Evolutionary conservation across 257 asterid species (phyloP).

Genomic region (Solanum tarapatanum): DNA sequence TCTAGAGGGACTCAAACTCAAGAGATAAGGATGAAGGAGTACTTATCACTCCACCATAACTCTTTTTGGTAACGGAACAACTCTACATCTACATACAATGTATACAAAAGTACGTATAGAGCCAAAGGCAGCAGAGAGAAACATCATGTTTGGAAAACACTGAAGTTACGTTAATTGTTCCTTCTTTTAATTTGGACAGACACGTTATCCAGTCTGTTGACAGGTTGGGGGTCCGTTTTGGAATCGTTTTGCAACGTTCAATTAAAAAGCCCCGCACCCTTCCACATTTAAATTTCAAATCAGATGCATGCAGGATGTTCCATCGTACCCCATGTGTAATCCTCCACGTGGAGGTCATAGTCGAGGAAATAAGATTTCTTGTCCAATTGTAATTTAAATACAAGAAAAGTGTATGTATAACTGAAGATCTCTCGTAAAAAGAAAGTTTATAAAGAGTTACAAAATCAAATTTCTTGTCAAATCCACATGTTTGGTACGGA

Average conservation of each 20-base stretch:
- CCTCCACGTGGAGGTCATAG: neutral
- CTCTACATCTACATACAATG: neutral
- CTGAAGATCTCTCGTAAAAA: neutral
- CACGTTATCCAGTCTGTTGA: constrained; percentile 13
- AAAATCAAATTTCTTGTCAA: neutral
- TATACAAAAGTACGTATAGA: neutral
- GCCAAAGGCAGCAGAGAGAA: neutral
- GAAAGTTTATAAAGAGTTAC: neutral
- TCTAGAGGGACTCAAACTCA: neutral
- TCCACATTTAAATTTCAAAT: neutral
- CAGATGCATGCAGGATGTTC: neutral
- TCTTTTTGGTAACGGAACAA: neutral
- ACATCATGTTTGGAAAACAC: neutral
- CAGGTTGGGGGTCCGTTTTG: constrained; percentile 13
- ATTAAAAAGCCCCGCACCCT: neutral
- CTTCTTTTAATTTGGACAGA: neutral
- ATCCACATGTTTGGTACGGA: neutral
- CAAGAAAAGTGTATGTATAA: neutral
- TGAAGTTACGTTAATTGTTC: neutral
- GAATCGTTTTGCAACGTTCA: neutral
- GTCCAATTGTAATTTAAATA: neutral
- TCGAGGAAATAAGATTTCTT: neutral
- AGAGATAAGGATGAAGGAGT: fast-evolving
- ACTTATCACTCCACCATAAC: neutral
- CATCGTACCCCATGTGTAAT: neutral